These are phyloP conservation scores for Neoconidiobolus thromboides DNA, from an alignment of 371 early-diverging fungal genomes.

Conservation along the genomic window DNA sequence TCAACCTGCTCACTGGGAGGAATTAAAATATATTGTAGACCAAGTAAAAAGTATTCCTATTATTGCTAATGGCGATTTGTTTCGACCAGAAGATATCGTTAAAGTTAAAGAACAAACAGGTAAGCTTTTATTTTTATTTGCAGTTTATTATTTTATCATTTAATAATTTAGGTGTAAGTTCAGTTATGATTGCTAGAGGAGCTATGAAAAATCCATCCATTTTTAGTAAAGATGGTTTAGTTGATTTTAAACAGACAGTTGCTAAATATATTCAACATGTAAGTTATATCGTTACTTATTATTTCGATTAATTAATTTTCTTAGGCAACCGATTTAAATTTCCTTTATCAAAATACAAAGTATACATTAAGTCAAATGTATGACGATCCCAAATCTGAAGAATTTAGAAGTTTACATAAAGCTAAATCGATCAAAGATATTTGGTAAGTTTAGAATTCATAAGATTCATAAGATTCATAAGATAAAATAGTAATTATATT, in stretches of 20 bases:
- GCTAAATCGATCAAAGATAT: slow-evolving; percentile 6
- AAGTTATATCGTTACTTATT: not conserved
- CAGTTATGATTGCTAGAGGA: slow-evolving; percentile 81
- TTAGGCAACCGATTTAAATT: slow-evolving; percentile 25
- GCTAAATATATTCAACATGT: slow-evolving; percentile 43
- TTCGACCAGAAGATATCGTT: slow-evolving; percentile 31
- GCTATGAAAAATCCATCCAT: slow-evolving; percentile 68
- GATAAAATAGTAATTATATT: not conserved
- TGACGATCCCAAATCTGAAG: slow-evolving; percentile 16
- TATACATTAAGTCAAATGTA: slow-evolving; percentile 76
- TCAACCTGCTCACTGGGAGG: slow-evolving; percentile 70
- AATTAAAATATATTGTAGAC: slow-evolving; percentile 45
- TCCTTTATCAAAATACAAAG: slow-evolving; percentile 65
- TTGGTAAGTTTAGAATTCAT: not conserved
- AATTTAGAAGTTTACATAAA: not conserved
- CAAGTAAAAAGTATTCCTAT: slow-evolving; percentile 53
- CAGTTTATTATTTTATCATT: not conserved
- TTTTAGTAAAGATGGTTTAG: slow-evolving; percentile 42
- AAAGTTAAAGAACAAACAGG: slow-evolving; percentile 30
- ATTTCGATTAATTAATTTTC: not conserved
- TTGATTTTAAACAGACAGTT: slow-evolving; percentile 29
- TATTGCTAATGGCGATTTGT: slow-evolving; percentile 86
- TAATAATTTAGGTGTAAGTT: slow-evolving; percentile 20
- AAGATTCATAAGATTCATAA: not conserved
- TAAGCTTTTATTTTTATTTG: slow-evolving; percentile 3